phyloP scores from a whole-genome alignment of 176 grass and related monocot species.

The Themeda triandra region DNA sequence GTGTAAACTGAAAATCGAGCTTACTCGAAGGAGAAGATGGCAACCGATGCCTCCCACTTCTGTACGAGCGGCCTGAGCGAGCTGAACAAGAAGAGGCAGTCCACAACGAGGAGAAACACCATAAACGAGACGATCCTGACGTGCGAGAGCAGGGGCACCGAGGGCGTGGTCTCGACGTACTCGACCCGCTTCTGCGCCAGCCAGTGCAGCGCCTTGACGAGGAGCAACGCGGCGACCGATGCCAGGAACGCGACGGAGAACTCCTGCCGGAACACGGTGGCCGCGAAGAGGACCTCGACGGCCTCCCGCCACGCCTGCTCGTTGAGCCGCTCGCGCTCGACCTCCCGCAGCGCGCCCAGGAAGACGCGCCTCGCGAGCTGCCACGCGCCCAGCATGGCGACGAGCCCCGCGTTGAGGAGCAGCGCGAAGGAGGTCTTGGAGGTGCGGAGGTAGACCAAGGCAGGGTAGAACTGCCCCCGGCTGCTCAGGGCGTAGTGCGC shows the following conservation, averaged over 20 bases:
- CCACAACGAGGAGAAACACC: constrained; percentile 62
- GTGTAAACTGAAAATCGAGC: constrained; percentile 11
- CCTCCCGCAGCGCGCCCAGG: constrained; percentile 82
- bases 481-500: constrained; percentile 94
- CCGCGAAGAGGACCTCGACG: constrained; percentile 91
- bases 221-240: constrained; percentile 74
- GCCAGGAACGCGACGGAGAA: constrained; percentile 88
- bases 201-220: constrained; percentile 87
- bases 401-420: constrained; percentile 88
- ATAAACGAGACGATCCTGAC: constrained; percentile 85
- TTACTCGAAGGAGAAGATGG: constrained; percentile 98
- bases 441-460: constrained; percentile 88
- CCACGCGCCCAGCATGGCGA: constrained; percentile 89
- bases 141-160: constrained; percentile 74
- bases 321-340: constrained; percentile 90
- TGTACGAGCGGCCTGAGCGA: constrained; percentile 58
- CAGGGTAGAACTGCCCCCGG: constrained; percentile 92
- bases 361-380: constrained; percentile 85
- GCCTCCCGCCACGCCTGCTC: constrained; percentile 94
- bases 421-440: constrained; percentile 99
- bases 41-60: constrained; percentile 66
- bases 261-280: constrained; percentile 96
- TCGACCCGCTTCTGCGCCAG: constrained; percentile 86
- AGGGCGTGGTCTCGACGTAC: constrained; percentile 90
- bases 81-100: constrained; percentile 76